These are phyloP conservation scores for Bassia scoparia DNA, from an alignment of 148 eudicot genomes.

Conservation along the genomic window DNA sequence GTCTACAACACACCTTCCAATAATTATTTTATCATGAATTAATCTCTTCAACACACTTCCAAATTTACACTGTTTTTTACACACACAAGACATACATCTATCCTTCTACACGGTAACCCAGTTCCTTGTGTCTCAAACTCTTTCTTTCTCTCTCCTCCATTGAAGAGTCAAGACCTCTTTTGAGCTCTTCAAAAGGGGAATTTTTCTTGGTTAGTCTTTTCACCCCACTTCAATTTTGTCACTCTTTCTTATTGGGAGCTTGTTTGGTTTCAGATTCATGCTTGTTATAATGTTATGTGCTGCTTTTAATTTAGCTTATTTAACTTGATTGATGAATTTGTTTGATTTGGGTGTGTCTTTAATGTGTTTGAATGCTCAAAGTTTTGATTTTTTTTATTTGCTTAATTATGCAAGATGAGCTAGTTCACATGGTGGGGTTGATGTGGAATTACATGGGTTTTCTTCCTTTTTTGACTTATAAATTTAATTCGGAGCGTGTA, in stretches of 20 bases:
- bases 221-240: neutral
- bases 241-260: neutral
- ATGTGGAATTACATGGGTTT: neutral
- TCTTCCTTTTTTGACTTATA: neutral
- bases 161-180: too few relatives aligned
- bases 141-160: constrained; percentile 6
- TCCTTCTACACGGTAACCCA: neutral
- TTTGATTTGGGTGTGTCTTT: neutral
- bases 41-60: neutral
- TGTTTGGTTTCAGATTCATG: constrained; percentile 5
- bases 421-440: neutral
- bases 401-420: neutral
- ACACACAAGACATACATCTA: neutral
- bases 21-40: constrained; percentile 12
- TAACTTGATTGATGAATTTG: neutral
- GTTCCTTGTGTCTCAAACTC: neutral
- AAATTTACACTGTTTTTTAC: neutral
- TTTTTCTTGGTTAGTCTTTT: constrained; percentile 5
- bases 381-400: neutral
- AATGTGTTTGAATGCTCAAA: neutral
- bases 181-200: neutral
- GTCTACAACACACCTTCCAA: neutral
- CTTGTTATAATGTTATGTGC: neutral
- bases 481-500: neutral
- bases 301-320: neutral